These are phyloP conservation scores for Aspergillus mulundensis DNA, from an alignment of 495 filamentous ascomycete genomes.

Conservation along the genomic window DNA sequence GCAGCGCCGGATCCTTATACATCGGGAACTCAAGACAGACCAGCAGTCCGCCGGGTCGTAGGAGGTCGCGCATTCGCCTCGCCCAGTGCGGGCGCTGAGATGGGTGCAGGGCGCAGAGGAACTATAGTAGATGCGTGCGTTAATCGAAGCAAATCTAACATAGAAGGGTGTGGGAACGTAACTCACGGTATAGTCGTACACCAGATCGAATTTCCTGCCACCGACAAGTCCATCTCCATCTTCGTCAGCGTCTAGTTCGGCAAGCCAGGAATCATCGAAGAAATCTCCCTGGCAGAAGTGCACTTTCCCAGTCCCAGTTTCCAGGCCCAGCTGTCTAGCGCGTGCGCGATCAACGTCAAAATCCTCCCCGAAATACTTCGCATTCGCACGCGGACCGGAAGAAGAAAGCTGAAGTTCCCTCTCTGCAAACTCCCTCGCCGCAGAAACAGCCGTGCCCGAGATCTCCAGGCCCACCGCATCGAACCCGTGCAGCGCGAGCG, in stretches of 20 bases:
- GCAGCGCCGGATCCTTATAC: constrained; percentile 31
- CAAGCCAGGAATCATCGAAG: constrained; percentile 51
- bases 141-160: too few species aligned
- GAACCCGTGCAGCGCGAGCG: constrained; percentile 30
- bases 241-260: too few species aligned
- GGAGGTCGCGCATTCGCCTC: constrained; percentile 29
- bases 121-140: too few species aligned
- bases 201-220: constrained; percentile 56
- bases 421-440: constrained; percentile 18
- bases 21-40: constrained; percentile 43
- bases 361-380: constrained; percentile 18
- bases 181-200: constrained; percentile 75
- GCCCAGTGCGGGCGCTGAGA: constrained; percentile 29
- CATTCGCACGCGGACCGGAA: too few species aligned
- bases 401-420: constrained; percentile 12
- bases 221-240: neutral
- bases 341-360: neutral
- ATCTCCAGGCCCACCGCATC: constrained; percentile 27
- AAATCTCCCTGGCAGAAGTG: constrained; percentile 62
- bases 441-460: constrained; percentile 20
- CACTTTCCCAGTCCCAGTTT: constrained; percentile 27
- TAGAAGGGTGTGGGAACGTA: neutral
- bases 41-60: constrained; percentile 28
- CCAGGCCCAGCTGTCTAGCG: neutral
- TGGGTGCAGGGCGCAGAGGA: constrained; percentile 41